phyloP scores from a whole-genome alignment of 176 grass and related monocot species.

The Zea luxurians region DNA sequence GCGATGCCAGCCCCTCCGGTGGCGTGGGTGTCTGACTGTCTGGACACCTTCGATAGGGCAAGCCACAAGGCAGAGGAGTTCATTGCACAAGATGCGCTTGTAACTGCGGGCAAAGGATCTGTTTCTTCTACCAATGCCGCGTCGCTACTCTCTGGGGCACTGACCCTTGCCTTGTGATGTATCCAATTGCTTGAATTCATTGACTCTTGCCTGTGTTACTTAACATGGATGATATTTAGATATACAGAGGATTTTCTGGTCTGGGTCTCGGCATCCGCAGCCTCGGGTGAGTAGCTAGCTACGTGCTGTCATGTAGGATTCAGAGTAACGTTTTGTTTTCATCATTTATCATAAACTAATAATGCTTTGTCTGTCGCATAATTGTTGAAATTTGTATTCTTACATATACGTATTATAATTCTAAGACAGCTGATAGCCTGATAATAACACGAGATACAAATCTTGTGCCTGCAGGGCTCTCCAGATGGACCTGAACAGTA shows the following conservation, averaged over 20 bases:
- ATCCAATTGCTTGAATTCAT: slow-evolving; percentile 51
- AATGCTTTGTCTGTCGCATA: slow-evolving; percentile 10
- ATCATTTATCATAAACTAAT: neutral
- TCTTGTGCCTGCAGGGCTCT: slow-evolving; percentile 94
- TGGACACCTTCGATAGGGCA: slow-evolving; percentile 51
- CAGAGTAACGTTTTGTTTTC: slow-evolving; percentile 10
- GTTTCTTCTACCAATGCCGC: slow-evolving; percentile 32
- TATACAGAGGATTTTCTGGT: slow-evolving; percentile 91
- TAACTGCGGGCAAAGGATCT: slow-evolving; percentile 23
- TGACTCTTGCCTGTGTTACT: slow-evolving; percentile 9
- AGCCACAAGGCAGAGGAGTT: slow-evolving; percentile 70
- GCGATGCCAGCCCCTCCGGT: slow-evolving; percentile 28
- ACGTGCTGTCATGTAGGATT: too few species aligned
- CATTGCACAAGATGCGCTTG: slow-evolving; percentile 48
- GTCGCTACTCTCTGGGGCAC: slow-evolving; percentile 77
- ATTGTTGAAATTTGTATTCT: slow-evolving; percentile 20
- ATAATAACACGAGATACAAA: slow-evolving; percentile 60
- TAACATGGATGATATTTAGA: slow-evolving; percentile 51
- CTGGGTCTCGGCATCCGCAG: slow-evolving; percentile 72
- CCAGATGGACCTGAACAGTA: slow-evolving; percentile 99
- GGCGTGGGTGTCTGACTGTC: slow-evolving; percentile 36
- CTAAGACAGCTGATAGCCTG: slow-evolving; percentile 29
- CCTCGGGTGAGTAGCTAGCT: slow-evolving; percentile 78
- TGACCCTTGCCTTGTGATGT: slow-evolving; percentile 92
- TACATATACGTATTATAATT: slow-evolving; percentile 31